These are phyloP conservation scores for Podila epicladia DNA, from an alignment of 192 early-diverging fungal species.

Conservation along the genomic window DNA sequence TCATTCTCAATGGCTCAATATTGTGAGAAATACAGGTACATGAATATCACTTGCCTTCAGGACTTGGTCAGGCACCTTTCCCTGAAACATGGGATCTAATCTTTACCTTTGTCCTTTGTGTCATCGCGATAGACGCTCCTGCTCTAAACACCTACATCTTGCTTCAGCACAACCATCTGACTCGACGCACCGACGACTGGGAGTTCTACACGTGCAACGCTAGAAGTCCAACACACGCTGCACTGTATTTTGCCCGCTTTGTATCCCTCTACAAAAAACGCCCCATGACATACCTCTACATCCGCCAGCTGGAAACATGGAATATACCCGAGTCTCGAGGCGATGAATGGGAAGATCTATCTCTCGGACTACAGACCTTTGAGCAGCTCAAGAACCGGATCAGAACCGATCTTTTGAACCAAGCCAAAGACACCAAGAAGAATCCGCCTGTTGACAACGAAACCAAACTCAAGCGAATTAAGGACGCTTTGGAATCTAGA, in stretches of 20 bases:
- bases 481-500: background rate
- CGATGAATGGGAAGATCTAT: slow-evolving; percentile 39
- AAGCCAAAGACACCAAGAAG: background rate
- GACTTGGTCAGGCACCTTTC: no score
- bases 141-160: slow-evolving; percentile 16
- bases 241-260: slow-evolving; percentile 33
- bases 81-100: no score
- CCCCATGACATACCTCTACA: slow-evolving; percentile 45
- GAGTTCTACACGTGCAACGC: slow-evolving; percentile 37
- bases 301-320: slow-evolving; percentile 36
- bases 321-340: slow-evolving; percentile 28
- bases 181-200: slow-evolving; percentile 23
- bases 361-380: slow-evolving; percentile 27
- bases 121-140: background rate
- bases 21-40: slow-evolving; percentile 7
- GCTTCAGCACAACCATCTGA: slow-evolving; percentile 31
- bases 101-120: background rate
- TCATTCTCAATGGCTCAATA: slow-evolving; percentile 11
- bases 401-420: slow-evolving; percentile 2
- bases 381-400: slow-evolving; percentile 39
- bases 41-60: no score
- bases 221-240: slow-evolving; percentile 28
- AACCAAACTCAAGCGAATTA: background rate
- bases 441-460: background rate
- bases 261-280: slow-evolving; percentile 36